Evolutionary conservation across 371 early-diverging fungal species (phyloP).

Genomic region (Mortierella sp.): DNA sequence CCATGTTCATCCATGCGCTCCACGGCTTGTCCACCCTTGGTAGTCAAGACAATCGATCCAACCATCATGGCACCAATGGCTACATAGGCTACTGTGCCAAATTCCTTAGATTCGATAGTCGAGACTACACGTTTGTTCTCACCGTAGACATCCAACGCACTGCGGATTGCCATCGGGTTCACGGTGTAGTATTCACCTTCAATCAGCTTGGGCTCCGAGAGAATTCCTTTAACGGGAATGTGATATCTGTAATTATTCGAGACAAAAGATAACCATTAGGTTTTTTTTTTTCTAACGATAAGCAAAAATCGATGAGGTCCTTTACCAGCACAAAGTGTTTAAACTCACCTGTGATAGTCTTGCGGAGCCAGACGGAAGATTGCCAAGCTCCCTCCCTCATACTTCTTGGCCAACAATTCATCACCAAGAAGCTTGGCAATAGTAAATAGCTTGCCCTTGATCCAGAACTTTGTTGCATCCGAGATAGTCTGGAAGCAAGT

Average conservation of each 20-base stretch:
- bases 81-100: slow-evolving; percentile 83
- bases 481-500: slow-evolving; percentile 78
- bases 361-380: slow-evolving; percentile 91
- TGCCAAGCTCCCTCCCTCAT: slow-evolving; percentile 76
- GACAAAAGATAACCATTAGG: background rate
- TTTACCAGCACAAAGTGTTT: background rate
- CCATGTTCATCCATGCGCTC: slow-evolving; percentile 85
- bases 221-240: slow-evolving; percentile 82
- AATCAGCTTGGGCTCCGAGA: slow-evolving; percentile 69
- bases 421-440: slow-evolving; percentile 72
- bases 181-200: slow-evolving; percentile 90
- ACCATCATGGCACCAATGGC: slow-evolving; percentile 92
- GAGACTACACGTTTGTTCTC: slow-evolving; percentile 85
- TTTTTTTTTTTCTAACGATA: background rate
- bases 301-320: background rate
- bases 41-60: slow-evolving; percentile 82
- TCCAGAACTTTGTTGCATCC: slow-evolving; percentile 84
- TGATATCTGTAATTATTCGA: slow-evolving; percentile 68
- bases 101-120: slow-evolving; percentile 73
- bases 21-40: slow-evolving; percentile 64
- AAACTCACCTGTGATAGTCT: slow-evolving; percentile 83
- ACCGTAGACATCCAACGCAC: slow-evolving; percentile 83
- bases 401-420: slow-evolving; percentile 61
- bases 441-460: slow-evolving; percentile 87
- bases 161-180: slow-evolving; percentile 90